phyloP scores from a whole-genome alignment of 176 grass and related monocot species.

The Musa troglodytarum region DNA sequence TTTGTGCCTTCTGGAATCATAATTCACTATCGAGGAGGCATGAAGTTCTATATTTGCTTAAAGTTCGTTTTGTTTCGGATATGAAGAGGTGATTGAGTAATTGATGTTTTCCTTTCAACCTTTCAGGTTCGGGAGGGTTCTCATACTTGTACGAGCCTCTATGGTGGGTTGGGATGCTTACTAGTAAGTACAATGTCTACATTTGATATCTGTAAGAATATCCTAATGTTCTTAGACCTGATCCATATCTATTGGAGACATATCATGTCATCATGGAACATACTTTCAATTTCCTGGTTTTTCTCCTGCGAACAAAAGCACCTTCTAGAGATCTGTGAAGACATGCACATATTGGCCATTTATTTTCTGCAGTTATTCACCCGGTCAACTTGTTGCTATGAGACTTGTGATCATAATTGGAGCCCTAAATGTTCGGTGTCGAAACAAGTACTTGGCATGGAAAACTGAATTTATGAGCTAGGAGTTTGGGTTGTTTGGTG shows the following conservation, averaged over 20 bases:
- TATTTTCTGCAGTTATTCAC: too few species aligned
- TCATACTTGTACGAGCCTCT: conserved; percentile 68
- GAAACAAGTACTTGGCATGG: too few species aligned
- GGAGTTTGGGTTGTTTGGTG: too few species aligned
- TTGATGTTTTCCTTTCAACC: conserved; percentile 18
- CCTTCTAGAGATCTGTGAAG: too few species aligned
- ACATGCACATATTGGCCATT: too few species aligned
- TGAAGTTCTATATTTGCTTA: background rate
- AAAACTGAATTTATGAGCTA: too few species aligned
- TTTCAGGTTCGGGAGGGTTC: conserved; percentile 64
- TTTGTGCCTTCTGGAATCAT: background rate
- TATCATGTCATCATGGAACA: background rate
- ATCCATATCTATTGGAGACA: background rate
- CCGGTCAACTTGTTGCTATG: too few species aligned
- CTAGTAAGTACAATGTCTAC: conserved; percentile 48
- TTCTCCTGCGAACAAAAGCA: too few species aligned
- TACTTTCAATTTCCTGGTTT: too few species aligned
- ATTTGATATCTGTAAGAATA: background rate
- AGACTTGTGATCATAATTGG: too few species aligned
- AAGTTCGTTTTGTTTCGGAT: conserved; percentile 2
- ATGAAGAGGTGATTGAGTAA: background rate
- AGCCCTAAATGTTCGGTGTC: too few species aligned
- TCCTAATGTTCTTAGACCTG: background rate
- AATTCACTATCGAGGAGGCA: background rate
- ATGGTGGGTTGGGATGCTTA: conserved; percentile 85